A percentile compares a stretch with the other conserved stretches of the same genome.
phyloP scores from a whole-genome alignment of 441 rosid genomes.

The Populus hybrid region DNA sequence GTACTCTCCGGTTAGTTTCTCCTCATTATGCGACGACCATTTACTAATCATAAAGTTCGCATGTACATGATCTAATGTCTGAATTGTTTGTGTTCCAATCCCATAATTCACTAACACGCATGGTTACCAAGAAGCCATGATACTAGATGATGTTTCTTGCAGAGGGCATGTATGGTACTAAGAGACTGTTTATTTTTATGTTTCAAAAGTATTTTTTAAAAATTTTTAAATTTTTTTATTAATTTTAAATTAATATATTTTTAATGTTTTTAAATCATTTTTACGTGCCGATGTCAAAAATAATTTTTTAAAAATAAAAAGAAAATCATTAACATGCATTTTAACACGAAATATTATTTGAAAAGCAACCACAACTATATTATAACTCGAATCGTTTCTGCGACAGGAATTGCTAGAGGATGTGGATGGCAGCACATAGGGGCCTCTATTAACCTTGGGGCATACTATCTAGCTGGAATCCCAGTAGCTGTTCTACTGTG shows the following conservation, averaged over 20 bases:
- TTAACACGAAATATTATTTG: no score
- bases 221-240: no score
- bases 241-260: no score
- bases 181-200: no score
- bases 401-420: conserved; percentile 10
- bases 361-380: no score
- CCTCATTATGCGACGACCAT: neutral
- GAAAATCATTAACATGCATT: no score
- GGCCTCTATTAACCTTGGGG: conserved; percentile 45
- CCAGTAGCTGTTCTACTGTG: conserved; percentile 38
- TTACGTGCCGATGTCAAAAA: no score
- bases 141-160: neutral
- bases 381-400: no score
- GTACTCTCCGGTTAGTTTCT: conserved; percentile 44
- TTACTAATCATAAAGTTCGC: neutral
- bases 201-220: no score
- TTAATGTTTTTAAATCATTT: no score
- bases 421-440: conserved; percentile 59
- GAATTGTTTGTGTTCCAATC: neutral
- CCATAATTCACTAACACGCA: neutral
- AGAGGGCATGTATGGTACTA: neutral
- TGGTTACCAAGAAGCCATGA: neutral
- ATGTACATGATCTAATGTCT: no score
- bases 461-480: conserved; percentile 47
- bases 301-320: no score